A percentile compares a stretch with the other conserved stretches of the same genome.
These are phyloP conservation scores for Rubus idaeus DNA, from an alignment of 306 rosid genomes.

Conservation along the genomic window DNA sequence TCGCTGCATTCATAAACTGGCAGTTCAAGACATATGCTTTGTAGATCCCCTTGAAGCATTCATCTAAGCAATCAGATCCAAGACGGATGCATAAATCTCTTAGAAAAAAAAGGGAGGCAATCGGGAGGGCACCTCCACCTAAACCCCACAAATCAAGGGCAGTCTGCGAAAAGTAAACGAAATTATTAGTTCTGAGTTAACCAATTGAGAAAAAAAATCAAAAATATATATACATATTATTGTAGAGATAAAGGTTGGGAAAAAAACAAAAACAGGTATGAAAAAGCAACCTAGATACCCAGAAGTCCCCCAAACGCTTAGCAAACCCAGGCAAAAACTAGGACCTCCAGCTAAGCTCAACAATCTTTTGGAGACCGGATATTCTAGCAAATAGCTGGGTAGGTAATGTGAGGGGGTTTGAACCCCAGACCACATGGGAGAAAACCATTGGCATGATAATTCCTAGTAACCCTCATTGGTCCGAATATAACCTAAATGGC, in stretches of 20 bases:
- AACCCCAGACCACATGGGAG: neutral
- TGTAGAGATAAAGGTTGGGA: neutral
- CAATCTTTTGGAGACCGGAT: neutral
- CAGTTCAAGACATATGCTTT: slow-evolving; percentile 92
- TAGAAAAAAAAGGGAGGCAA: slow-evolving; percentile 68
- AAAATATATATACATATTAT: neutral
- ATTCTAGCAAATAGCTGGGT: neutral
- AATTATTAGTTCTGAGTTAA: neutral
- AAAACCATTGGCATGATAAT: neutral
- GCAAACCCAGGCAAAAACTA: too few species aligned
- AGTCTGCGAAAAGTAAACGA: slow-evolving; percentile 47
- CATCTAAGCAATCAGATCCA: slow-evolving; percentile 89
- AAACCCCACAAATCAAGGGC: slow-evolving; percentile 96
- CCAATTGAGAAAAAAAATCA: neutral
- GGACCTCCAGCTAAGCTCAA: too few species aligned
- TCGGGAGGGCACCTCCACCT: slow-evolving; percentile 90
- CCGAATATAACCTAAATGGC: neutral
- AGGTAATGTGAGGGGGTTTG: neutral
- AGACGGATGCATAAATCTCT: slow-evolving; percentile 78
- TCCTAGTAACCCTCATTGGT: neutral
- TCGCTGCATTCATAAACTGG: slow-evolving; percentile 79
- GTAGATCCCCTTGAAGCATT: slow-evolving; percentile 87
- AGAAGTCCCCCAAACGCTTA: too few species aligned
- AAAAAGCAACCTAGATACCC: neutral
- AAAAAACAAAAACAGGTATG: neutral